Conservation (phyloP, 352 stramenopile species). For the Phytopythium cucurbitacearum region DNA sequence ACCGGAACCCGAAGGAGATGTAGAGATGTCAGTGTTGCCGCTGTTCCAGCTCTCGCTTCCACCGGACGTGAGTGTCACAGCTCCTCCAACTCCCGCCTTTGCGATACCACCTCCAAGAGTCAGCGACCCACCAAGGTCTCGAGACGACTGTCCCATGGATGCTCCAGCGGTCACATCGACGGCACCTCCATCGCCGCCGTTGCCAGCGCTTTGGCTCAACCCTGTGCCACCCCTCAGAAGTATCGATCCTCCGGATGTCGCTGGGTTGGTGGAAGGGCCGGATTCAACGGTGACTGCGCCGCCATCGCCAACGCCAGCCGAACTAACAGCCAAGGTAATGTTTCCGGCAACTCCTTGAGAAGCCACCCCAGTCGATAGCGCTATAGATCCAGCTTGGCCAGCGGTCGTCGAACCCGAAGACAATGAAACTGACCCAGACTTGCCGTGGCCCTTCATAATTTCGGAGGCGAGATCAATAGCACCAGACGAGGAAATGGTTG, state of each 20-base stretch:
- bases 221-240: conserved; percentile 42
- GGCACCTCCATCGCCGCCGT: conserved; percentile 62
- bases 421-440: conserved; percentile 34
- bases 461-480: conserved; percentile 30
- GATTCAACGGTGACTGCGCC: conserved; percentile 43
- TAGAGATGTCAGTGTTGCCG: conserved; percentile 41
- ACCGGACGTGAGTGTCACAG: conserved; percentile 43
- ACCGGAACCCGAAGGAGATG: conserved; percentile 39
- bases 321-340: conserved; percentile 34
- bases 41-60: conserved; percentile 45
- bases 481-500: conserved; percentile 41
- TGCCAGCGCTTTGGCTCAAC: conserved; percentile 61
- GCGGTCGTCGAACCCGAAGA: conserved; percentile 29
- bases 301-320: conserved; percentile 41
- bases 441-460: conserved; percentile 28
- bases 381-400: conserved; percentile 35
- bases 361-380: conserved; percentile 34
- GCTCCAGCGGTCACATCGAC: conserved; percentile 45
- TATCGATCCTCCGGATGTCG: conserved; percentile 46
- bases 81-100: conserved; percentile 43
- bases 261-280: conserved; percentile 40
- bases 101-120: conserved; percentile 43
- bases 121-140: conserved; percentile 54
- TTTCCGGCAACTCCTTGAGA: conserved; percentile 32
- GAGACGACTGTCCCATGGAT: conserved; percentile 42